phyloP scores from a whole-genome alignment of 768 basidiomycete genomes.

The Hygrophorus pudorinus region DNA sequence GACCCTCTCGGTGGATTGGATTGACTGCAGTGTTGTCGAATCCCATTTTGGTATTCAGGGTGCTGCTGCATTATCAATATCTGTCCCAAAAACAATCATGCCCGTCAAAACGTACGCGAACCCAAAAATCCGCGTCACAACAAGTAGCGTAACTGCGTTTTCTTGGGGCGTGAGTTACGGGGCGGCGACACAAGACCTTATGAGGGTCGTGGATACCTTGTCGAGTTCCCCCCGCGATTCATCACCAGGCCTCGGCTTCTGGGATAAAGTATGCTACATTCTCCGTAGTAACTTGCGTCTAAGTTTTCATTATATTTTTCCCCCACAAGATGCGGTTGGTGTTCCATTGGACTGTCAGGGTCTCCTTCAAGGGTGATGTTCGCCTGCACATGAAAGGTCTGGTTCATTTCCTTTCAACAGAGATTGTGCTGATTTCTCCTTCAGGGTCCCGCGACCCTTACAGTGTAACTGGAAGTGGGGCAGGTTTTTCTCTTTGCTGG shows the following conservation, averaged over 20 bases:
- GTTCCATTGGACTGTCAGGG: constrained; percentile 71
- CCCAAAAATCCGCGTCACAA: constrained; percentile 59
- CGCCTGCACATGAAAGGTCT: constrained; percentile 82
- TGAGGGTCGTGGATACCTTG: constrained; percentile 73
- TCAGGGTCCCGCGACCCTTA: constrained; percentile 81
- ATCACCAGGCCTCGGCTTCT: constrained; percentile 81
- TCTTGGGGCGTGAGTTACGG: constrained; percentile 87
- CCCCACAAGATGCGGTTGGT: constrained; percentile 52
- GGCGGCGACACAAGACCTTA: constrained; percentile 79
- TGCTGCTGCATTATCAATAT: constrained; percentile 42
- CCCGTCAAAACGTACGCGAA: constrained; percentile 88
- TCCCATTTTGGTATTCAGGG: constrained; percentile 40
- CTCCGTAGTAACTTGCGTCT: background rate
- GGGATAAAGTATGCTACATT: constrained; percentile 70
- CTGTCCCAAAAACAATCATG: constrained; percentile 87
- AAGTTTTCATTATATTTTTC: constrained; percentile 4
- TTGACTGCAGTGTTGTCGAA: constrained; percentile 57
- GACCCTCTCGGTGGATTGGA: constrained; percentile 57
- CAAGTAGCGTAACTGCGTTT: constrained; percentile 57
- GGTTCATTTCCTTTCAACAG: constrained; percentile 4
- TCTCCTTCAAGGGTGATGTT: constrained; percentile 61
- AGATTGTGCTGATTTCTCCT: constrained; percentile 3
- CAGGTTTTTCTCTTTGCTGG: constrained; percentile 86
- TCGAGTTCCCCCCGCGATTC: constrained; percentile 69
- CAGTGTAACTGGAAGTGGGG: constrained; percentile 53